A percentile compares a stretch with the other conserved stretches of the same genome.
Conservation (phyloP, 768 basidiomycete genomes). For the Phlebiopsis gigantea region DNA sequence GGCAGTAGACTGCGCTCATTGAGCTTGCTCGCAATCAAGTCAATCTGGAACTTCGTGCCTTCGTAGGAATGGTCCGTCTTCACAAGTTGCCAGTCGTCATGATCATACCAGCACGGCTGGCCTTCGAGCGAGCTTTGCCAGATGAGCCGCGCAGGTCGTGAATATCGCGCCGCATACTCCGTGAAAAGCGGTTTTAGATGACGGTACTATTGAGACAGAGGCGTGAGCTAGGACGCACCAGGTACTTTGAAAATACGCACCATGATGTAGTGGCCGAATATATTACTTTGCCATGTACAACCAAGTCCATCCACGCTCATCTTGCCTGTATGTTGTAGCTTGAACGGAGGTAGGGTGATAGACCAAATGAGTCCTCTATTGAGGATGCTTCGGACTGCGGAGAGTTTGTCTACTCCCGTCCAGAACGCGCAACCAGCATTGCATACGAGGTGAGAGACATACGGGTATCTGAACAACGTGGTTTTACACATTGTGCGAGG, state of each 20-base stretch:
- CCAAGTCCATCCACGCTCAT: conserved; percentile 67
- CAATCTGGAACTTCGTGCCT: conserved; percentile 71
- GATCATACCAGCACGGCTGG: conserved; percentile 45
- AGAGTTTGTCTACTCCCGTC: conserved; percentile 44
- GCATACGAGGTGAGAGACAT: conserved; percentile 74
- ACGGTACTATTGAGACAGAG: conserved; percentile 53
- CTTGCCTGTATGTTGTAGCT: conserved; percentile 54
- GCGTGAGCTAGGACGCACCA: too few relatives aligned
- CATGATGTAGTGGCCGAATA: conserved; percentile 76
- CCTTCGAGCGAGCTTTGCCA: conserved; percentile 79
- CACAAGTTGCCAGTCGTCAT: conserved; percentile 68
- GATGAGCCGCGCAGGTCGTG: conserved; percentile 52
- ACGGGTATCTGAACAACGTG: conserved; percentile 52
- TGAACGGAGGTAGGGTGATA: conserved; percentile 29
- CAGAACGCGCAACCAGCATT: conserved; percentile 75
- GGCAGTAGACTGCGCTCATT: conserved; percentile 8
- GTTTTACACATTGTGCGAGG: not conserved
- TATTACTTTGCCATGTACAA: conserved; percentile 80
- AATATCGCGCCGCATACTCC: conserved; percentile 30
- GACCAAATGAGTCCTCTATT: conserved; percentile 29
- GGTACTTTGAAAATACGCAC: conserved; percentile 41
- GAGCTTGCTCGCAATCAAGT: conserved; percentile 44
- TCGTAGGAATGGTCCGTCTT: conserved; percentile 62
- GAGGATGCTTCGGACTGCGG: conserved; percentile 41
- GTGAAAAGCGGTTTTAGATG: conserved; percentile 49